Base-by-base conservation (phyloP, 768 basidiomycete genomes). In the Hortiboletus flavorubellus region DNA sequence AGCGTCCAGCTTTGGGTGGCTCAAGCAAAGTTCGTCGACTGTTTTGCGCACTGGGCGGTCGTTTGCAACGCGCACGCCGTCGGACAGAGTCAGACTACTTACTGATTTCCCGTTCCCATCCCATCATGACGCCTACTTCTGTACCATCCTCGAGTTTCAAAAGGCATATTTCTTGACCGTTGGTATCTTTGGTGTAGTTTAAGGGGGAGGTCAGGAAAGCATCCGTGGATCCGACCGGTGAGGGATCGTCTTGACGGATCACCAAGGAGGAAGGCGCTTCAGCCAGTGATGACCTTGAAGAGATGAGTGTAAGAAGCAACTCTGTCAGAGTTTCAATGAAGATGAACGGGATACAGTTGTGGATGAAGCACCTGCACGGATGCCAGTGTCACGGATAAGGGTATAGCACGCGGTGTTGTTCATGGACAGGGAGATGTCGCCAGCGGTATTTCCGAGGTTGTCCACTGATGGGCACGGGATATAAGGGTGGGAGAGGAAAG, bases 91-190 rank as follows among this genome's bases (percentile, higher is more conserved):
- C 37, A 23, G 31, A 72, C 75, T 45, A 12, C 64, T 68, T 62
- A 86, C 84, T 98, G 64, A 98, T 91, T 8, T 73, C 79, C 43
- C 74, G 73, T 70, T 99, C 97, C 97, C 97, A 99, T 2, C 94
- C 93, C 97, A 99, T 99, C 97, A 99, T 99, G 6, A 99, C 96
- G 12, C 93, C 93, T n/a, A 95, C 82, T 55, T 93, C 88, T 59
- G 87, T 86, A 8, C 72, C 77, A 30, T 83, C 84, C 14, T 76
- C 80, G 3, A 80, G 75, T 55, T 79, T 73, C 49, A 92, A 65
- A 48, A 91, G 72, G 58, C 94, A 97, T 21, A 97, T 81, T 47
- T 93, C 88, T 69, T 94, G 92, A 2, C 89, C 92, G 35, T 80
- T 70, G 33, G 79, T 75, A 66, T 96, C 93, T 34, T 72, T 76